A percentile compares a stretch with the other conserved stretches of the same genome.
phyloP scores from a whole-genome alignment of 306 rosid species.

The Corylus heterophylla region DNA sequence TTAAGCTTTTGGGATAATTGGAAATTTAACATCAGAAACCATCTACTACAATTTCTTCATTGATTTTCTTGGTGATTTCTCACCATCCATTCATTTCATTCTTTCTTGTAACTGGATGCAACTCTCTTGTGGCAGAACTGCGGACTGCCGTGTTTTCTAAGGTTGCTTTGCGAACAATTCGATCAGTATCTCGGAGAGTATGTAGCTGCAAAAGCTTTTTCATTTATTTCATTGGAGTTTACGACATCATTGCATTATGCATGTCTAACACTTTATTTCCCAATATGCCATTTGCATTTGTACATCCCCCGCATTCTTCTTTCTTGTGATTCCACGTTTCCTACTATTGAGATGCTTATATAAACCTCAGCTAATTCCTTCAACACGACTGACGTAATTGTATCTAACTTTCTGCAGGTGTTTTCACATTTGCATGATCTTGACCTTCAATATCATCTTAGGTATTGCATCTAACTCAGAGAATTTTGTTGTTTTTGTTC shows the following conservation, averaged over 20 bases:
- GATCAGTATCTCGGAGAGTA: constrained; percentile 93
- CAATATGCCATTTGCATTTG: neutral
- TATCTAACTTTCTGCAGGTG: constrained; percentile 57
- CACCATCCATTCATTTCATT: constrained; percentile 14
- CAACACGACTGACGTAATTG: neutral
- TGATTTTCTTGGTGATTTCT: constrained; percentile 10
- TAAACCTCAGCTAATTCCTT: neutral
- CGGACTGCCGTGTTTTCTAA: constrained; percentile 92
- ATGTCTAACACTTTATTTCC: neutral
- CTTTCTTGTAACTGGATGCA: constrained; percentile 7
- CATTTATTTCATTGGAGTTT: neutral
- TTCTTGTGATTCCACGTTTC: neutral
- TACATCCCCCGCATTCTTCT: neutral
- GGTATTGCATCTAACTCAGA: constrained; percentile 46
- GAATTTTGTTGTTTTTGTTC: neutral
- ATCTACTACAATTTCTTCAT: neutral
- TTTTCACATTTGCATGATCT: constrained; percentile 95
- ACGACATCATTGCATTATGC: neutral
- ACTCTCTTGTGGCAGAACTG: constrained; percentile 63
- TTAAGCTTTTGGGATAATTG: no score
- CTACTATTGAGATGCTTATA: constrained; percentile 2
- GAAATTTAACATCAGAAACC: neutral
- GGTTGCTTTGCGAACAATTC: constrained; percentile 92
- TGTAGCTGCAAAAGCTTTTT: constrained; percentile 21
- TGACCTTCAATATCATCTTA: constrained; percentile 93